phyloP scores from a whole-genome alignment of 495 filamentous ascomycete genomes.

The Trichoderma orchidacearum region DNA sequence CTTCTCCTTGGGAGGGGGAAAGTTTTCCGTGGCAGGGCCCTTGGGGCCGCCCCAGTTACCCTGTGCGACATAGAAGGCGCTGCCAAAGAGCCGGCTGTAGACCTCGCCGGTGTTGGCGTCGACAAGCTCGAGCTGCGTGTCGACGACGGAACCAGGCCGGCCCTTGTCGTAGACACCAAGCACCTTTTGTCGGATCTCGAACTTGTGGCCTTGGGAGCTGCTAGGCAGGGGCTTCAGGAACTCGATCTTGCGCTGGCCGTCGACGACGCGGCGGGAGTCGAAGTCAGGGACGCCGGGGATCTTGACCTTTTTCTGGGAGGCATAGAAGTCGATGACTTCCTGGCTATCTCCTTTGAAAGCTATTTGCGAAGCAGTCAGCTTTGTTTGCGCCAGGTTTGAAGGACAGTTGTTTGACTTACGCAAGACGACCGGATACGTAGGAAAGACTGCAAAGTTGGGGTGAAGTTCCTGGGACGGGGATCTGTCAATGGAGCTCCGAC shows the following conservation, averaged over 20 bases:
- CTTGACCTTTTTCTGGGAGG: constrained; percentile 37
- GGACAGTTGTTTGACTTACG: constrained; percentile 32
- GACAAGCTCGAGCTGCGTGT: constrained; percentile 65
- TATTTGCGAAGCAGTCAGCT: constrained; percentile 11
- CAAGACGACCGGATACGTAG: constrained; percentile 74
- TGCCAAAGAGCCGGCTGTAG: constrained; percentile 53
- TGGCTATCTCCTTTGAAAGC: constrained; percentile 68
- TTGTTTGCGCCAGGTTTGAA: not conserved
- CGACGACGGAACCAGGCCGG: constrained; percentile 66
- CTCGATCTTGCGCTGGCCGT: constrained; percentile 71
- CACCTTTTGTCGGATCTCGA: constrained; percentile 68
- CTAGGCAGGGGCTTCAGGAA: constrained; percentile 67
- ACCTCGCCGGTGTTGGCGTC: constrained; percentile 56
- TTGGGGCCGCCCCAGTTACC: constrained; percentile 88
- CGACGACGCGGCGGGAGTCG: constrained; percentile 60
- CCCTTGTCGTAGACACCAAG: constrained; percentile 89
- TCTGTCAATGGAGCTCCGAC: not conserved
- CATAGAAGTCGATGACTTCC: constrained; percentile 83
- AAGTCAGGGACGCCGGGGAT: constrained; percentile 71
- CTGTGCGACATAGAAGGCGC: constrained; percentile 70
- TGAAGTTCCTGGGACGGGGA: constrained; percentile 53
- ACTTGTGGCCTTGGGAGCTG: constrained; percentile 54
- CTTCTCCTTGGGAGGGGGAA: constrained; percentile 55
- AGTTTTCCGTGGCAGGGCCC: constrained; percentile 63
- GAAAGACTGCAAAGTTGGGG: constrained; percentile 71